phyloP scores from a whole-genome alignment of 2,329 filamentous ascomycete species.

The Hypoxylon sp. region DNA sequence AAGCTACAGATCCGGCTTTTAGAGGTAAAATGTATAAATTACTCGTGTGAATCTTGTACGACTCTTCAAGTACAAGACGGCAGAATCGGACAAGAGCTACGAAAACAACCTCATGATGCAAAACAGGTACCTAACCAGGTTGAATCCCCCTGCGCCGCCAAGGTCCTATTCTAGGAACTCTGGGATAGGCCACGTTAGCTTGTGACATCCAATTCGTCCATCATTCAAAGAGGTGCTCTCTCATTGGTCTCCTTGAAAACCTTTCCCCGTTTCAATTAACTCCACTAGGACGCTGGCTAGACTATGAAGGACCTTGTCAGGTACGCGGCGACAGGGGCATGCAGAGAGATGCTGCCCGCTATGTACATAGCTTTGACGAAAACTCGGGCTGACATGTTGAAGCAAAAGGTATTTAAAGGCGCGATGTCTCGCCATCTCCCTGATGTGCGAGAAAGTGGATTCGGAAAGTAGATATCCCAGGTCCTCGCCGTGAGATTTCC shows the following conservation, averaged over 20 bases:
- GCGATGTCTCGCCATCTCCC: slow-evolving; percentile 26
- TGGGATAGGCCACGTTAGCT: slow-evolving; percentile 34
- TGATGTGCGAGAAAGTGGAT: slow-evolving; percentile 21
- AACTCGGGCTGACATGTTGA: slow-evolving; percentile 17
- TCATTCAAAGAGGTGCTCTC: slow-evolving; percentile 21
- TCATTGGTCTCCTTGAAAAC: slow-evolving; percentile 40
- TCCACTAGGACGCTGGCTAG: slow-evolving; percentile 31
- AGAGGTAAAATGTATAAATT: neutral
- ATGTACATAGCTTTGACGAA: slow-evolving; percentile 17
- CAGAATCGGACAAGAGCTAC: neutral
- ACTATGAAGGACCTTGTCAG: slow-evolving; percentile 25
- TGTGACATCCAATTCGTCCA: slow-evolving; percentile 29
- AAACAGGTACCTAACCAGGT: slow-evolving; percentile 30
- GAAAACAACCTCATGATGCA: slow-evolving; percentile 44
- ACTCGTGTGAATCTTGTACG: neutral
- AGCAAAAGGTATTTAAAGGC: slow-evolving; percentile 29
- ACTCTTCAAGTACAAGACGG: slow-evolving; percentile 4
- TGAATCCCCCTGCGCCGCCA: slow-evolving; percentile 43
- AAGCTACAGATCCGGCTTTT: neutral
- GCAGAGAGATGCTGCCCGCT: slow-evolving; percentile 2
- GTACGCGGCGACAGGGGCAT: slow-evolving; percentile 21
- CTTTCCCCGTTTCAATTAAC: slow-evolving; percentile 42
- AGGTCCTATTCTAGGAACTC: slow-evolving; percentile 43
- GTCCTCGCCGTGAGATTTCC: slow-evolving; percentile 1
- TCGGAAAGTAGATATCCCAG: slow-evolving; percentile 15